Evolutionary conservation across 495 filamentous ascomycete species (phyloP).

Genomic region (Polyplosphaeria fusca): DNA sequence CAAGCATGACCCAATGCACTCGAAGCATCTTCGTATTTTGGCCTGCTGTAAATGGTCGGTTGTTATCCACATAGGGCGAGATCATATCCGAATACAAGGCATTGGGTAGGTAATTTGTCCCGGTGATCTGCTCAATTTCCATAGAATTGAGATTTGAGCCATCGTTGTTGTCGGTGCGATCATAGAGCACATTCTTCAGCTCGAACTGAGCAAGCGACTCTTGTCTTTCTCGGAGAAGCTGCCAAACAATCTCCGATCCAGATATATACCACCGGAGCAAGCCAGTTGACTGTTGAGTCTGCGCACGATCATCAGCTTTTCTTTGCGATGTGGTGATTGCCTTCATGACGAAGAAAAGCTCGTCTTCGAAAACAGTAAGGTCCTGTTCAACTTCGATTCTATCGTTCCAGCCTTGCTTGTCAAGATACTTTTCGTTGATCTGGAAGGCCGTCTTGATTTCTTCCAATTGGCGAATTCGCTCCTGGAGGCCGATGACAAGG

Average conservation of each 20-base stretch:
- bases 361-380: conserved; percentile 84
- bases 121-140: conserved; percentile 76
- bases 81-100: conserved; percentile 96
- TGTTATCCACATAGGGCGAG: conserved; percentile 74
- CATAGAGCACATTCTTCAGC: conserved; percentile 81
- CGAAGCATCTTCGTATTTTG: conserved; percentile 73
- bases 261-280: conserved; percentile 85
- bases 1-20: conserved; percentile 95
- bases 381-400: conserved; percentile 82
- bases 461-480: conserved; percentile 87
- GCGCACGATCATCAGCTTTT: conserved; percentile 67
- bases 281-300: conserved; percentile 65
- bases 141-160: conserved; percentile 92
- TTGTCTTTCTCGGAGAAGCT: conserved; percentile 78
- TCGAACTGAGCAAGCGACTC: conserved; percentile 94
- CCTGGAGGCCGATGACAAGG: conserved; percentile 86
- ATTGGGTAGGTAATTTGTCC: conserved; percentile 82
- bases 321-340: conserved; percentile 95
- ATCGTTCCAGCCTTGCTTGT: conserved; percentile 88
- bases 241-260: conserved; percentile 92
- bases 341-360: conserved; percentile 99
- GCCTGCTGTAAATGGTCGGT: conserved; percentile 47
- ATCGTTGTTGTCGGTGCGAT: conserved; percentile 92
- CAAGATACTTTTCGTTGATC: conserved; percentile 81
- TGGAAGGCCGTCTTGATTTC: conserved; percentile 97